These are phyloP conservation scores for Lipomyces spencermartinsiae DNA, from an alignment of 805 yeast genomes.

Conservation along the genomic window DNA sequence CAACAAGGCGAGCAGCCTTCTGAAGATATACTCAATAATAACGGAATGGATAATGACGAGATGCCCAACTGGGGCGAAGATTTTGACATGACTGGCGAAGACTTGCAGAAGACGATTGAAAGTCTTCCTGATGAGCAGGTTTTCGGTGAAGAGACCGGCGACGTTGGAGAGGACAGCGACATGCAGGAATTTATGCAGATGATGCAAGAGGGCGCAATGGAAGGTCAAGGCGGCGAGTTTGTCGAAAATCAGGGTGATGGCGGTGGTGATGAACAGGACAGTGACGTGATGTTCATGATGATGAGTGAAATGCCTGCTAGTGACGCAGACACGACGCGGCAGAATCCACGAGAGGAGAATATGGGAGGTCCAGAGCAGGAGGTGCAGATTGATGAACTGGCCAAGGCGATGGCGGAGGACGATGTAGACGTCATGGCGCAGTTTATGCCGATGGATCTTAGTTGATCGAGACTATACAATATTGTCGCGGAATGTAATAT, in stretches of 20 bases:
- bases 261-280: neutral
- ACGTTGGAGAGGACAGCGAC: constrained; percentile 11
- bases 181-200: constrained; percentile 30
- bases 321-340: neutral
- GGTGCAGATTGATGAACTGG: constrained; percentile 1
- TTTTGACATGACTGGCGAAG: constrained; percentile 6
- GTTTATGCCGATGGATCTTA: constrained; percentile 5
- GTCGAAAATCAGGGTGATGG: neutral
- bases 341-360: neutral
- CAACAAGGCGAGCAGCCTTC: neutral
- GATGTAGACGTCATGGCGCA: neutral
- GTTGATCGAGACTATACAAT: constrained; percentile 5
- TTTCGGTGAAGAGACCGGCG: neutral
- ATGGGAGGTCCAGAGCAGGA: neutral
- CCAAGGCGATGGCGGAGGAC: neutral
- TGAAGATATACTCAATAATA: neutral
- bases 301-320: neutral
- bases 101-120: neutral
- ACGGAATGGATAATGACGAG: neutral
- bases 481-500: neutral
- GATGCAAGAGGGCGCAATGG: constrained; percentile 13
- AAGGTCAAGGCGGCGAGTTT: neutral
- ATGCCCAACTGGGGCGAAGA: constrained; percentile 4
- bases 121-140: neutral
- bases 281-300: constrained; percentile 6